Base-by-base conservation (phyloP, 805 yeast genomes). In the Yarrowia divulgata region DNA sequence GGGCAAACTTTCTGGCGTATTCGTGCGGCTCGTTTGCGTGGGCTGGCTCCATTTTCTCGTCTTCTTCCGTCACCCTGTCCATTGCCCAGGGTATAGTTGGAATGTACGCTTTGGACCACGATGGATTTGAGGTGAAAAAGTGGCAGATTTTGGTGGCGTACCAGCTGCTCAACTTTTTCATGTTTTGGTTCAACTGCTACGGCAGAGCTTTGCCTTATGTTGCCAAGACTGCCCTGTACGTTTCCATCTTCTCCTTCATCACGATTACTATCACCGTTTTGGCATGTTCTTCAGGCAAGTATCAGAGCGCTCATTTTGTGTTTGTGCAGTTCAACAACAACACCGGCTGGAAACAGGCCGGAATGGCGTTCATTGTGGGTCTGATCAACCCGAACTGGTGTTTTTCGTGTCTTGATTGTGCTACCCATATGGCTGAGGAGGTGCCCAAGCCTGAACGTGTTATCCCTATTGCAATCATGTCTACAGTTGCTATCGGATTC, bases 361-460 rank as follows among this genome's bases (percentile, higher is more conserved):
- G 85, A 37, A 83, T 87, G 76, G 89, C 90, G 0, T 86, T 88
- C 75, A 83, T 88, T 69, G 85, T 87, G n/a, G 91, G 92, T n/a
- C 77, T 88, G 60, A 84, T 88, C 72, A 88, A 88, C 75, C 90
- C 91, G 7, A 85, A 86, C 69, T 88, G 90, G 90, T 85, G 88
- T 10, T 88, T 87, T 79, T 82, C 87, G 35, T 88, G 91, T 72
- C 81, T 87, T 63, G 93, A 88, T 74, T 85, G 87, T 69, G 90
- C 91, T 2, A 87, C 91, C 2, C 92, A 88, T 73, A 82, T 89
- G 84, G 87, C 89, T 29, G 93, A 89, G 74, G 92, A 88, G 74
- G 83, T 83, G 45, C 79, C 82, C 46, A 80, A 83, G 35, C 90
- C 92, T 6, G 85, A 85, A 73, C 80, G 83, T 63, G 82, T 85